Percentiles rank a stretch among this genome's conserved stretches.
phyloP scores from a whole-genome alignment of 163 green algal species.

The Volvox carteri region DNA sequence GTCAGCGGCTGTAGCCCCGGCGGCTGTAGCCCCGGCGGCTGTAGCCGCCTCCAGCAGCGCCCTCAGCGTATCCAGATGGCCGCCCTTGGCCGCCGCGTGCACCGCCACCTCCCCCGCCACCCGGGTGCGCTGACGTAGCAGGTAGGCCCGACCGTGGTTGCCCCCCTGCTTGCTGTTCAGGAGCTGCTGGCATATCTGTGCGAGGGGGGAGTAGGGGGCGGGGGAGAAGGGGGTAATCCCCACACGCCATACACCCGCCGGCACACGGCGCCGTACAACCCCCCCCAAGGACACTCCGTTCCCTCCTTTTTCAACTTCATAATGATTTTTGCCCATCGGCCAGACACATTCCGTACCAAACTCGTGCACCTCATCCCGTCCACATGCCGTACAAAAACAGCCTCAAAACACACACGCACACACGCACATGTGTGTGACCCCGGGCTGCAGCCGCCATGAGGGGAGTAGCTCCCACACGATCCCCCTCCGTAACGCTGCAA shows the following conservation, averaged over 20 bases:
- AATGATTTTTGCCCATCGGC: too few species aligned
- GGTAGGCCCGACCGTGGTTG: slow-evolving; percentile 26
- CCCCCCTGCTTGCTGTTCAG: slow-evolving; percentile 50
- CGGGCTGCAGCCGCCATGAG: slow-evolving; percentile 45
- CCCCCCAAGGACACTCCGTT: too few species aligned
- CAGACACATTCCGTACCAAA: too few species aligned
- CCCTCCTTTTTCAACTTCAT: too few species aligned
- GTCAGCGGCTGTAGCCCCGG: too few species aligned
- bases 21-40: too few species aligned
- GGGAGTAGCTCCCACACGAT: slow-evolving; percentile 48
- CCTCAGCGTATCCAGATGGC: slow-evolving; percentile 50
- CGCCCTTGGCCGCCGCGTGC: slow-evolving; percentile 55
- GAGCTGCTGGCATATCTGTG: slow-evolving; percentile 37
- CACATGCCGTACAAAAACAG: too few species aligned
- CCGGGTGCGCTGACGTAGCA: slow-evolving; percentile 48
- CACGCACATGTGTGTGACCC: slow-evolving; percentile 38
- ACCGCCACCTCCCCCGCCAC: slow-evolving; percentile 42
- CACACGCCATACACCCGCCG: not conserved
- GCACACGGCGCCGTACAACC: too few species aligned
- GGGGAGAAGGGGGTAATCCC: too few species aligned
- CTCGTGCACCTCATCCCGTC: too few species aligned
- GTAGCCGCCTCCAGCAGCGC: slow-evolving; percentile 18
- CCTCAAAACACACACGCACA: too few species aligned
- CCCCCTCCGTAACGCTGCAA: not conserved
- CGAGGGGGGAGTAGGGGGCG: not conserved